These are phyloP conservation scores for Malus hybrid DNA, from an alignment of 331 rosid genomes.

Conservation along the genomic window DNA sequence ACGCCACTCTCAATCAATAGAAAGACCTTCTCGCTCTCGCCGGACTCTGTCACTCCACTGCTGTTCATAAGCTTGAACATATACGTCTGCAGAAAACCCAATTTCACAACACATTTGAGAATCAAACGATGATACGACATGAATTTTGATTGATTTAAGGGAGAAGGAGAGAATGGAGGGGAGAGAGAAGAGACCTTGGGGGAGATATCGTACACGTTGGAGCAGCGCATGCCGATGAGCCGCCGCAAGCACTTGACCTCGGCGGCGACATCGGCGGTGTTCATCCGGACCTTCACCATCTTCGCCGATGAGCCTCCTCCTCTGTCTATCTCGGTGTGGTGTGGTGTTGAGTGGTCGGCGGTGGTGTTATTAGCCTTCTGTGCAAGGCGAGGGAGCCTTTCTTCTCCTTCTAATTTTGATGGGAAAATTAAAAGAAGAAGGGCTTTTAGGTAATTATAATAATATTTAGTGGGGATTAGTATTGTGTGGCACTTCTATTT, in stretches of 20 bases:
- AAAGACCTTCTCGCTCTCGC: slow-evolving; percentile 92
- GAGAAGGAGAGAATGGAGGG: not conserved
- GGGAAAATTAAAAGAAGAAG: no score
- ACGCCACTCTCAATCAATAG: slow-evolving; percentile 91
- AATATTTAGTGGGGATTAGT: no score
- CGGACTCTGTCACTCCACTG: slow-evolving; percentile 87
- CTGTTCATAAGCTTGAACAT: slow-evolving; percentile 91
- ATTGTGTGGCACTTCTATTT: no score
- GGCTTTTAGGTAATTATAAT: no score
- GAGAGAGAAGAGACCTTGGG: slow-evolving; percentile 54
- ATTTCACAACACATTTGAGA: not conserved
- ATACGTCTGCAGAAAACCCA: slow-evolving; percentile 52
- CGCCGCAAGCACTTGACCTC: slow-evolving; percentile 83
- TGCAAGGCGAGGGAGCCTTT: no score
- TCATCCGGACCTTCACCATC: slow-evolving; percentile 99
- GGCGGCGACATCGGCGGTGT: slow-evolving; percentile 97
- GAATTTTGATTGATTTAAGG: not conserved
- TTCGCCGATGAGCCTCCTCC: not conserved
- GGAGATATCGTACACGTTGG: slow-evolving; percentile 89
- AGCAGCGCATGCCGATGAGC: slow-evolving; percentile 94
- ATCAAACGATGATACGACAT: not conserved
- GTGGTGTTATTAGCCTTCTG: not conserved
- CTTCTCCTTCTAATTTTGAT: no score
- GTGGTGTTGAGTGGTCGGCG: not conserved
- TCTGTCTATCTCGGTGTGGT: not conserved